A percentile compares a stretch with the other conserved stretches of the same genome.
Conservation (phyloP, 2,329 filamentous ascomycete genomes). For the Penicillium crustosum region DNA sequence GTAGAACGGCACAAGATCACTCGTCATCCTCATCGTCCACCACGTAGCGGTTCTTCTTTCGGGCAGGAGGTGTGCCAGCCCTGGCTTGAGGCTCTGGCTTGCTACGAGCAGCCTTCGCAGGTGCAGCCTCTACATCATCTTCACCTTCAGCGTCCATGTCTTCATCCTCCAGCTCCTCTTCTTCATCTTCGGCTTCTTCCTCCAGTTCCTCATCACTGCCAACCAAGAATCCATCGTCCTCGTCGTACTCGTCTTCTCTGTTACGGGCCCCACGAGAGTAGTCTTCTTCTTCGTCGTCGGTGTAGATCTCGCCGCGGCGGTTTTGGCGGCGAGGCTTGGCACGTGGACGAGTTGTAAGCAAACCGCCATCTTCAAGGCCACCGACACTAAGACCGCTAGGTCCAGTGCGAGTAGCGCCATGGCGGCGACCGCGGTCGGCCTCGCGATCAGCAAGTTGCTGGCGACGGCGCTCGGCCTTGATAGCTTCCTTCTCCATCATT, state of each 20-base stretch:
- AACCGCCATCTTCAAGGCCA: slow-evolving; percentile 58
- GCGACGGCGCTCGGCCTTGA: slow-evolving; percentile 54
- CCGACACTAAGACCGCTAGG: slow-evolving; percentile 55
- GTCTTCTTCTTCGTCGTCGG: slow-evolving; percentile 52
- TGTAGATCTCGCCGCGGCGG: slow-evolving; percentile 50
- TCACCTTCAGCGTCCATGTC: slow-evolving; percentile 49
- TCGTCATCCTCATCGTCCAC: slow-evolving; percentile 52
- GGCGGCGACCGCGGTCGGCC: slow-evolving; percentile 53
- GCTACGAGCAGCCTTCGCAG: slow-evolving; percentile 31
- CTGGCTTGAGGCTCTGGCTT: slow-evolving; percentile 25
- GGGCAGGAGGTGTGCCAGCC: slow-evolving; percentile 37
- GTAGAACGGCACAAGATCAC: slow-evolving; percentile 17
- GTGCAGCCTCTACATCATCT: slow-evolving; percentile 36
- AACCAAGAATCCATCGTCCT: slow-evolving; percentile 74
- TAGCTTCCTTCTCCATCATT: slow-evolving; percentile 58
- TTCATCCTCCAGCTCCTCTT: slow-evolving; percentile 44
- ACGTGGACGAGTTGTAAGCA: slow-evolving; percentile 44
- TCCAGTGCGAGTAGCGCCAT: slow-evolving; percentile 47
- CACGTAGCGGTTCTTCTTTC: slow-evolving; percentile 50
- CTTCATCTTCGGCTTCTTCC: slow-evolving; percentile 46
- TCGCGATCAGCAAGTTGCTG: slow-evolving; percentile 58
- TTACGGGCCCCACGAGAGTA: slow-evolving; percentile 46
- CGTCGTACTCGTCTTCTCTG: slow-evolving; percentile 80
- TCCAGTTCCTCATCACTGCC: slow-evolving; percentile 51
- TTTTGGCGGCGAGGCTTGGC: slow-evolving; percentile 42